phyloP scores from a whole-genome alignment of 1,284 basidiomycete species.

The Earliella scabrosa region DNA sequence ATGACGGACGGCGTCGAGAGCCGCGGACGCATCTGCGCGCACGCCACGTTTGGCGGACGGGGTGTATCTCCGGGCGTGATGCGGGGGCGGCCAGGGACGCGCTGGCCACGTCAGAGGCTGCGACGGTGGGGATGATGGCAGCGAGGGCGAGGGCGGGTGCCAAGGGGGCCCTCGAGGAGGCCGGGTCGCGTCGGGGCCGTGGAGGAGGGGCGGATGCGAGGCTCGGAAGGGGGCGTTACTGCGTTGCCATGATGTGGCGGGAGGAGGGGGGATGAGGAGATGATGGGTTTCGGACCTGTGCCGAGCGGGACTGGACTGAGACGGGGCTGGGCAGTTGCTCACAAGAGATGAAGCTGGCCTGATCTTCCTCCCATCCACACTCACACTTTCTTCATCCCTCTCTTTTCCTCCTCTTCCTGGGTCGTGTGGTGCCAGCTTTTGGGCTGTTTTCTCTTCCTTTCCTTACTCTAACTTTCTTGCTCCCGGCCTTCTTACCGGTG shows the following conservation, averaged over 20 bases:
- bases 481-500: constrained; percentile 31
- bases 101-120: constrained; percentile 1
- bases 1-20: background rate
- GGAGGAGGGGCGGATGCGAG: constrained; percentile 6
- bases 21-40: background rate
- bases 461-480: constrained; percentile 20
- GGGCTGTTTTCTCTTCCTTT: constrained; percentile 29
- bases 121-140: background rate
- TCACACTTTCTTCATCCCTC: constrained; percentile 26
- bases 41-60: background rate
- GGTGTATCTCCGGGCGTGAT: background rate
- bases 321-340: background rate
- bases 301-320: background rate
- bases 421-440: constrained; percentile 28
- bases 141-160: background rate
- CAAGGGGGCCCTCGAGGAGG: background rate
- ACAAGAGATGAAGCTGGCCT: constrained; percentile 6
- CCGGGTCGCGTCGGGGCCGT: constrained; percentile 10
- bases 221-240: constrained; percentile 6
- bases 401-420: constrained; percentile 30
- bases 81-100: background rate
- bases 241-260: constrained; percentile 17
- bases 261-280: constrained; percentile 13
- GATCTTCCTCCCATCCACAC: constrained; percentile 12
- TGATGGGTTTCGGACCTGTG: constrained; percentile 6